A percentile compares a stretch with the other conserved stretches of the same genome.
Conservation (phyloP, 1,284 basidiomycete genomes). For the Tausonia pullulans region DNA sequence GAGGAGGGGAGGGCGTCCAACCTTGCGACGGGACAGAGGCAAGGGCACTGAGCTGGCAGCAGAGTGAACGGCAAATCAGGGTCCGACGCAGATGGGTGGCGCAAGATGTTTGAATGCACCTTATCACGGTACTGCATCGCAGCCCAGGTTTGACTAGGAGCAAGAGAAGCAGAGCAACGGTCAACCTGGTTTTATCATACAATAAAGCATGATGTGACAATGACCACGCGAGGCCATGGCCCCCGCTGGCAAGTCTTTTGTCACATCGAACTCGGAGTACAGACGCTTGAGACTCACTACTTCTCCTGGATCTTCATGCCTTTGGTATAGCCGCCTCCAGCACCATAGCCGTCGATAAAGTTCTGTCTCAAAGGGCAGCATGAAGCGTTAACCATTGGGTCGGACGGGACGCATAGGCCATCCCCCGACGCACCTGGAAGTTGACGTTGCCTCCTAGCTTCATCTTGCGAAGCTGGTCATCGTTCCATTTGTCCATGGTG, state of each 20-base stretch:
- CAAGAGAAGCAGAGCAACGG: too few relatives aligned
- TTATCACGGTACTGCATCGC: constrained; percentile 85
- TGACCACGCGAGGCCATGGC: too few relatives aligned
- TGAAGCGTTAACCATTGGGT: background rate
- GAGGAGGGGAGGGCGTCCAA: constrained; percentile 32
- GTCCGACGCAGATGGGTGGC: background rate
- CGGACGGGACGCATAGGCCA: background rate
- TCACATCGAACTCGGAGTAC: constrained; percentile 6
- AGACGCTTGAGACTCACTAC: constrained; percentile 36
- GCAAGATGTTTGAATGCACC: constrained; percentile 37
- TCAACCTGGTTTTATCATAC: too few relatives aligned
- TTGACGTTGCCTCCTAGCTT: constrained; percentile 76
- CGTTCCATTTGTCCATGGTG: constrained; percentile 93
- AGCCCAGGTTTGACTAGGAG: constrained; percentile 59
- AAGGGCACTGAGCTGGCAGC: background rate
- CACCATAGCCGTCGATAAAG: constrained; percentile 64
- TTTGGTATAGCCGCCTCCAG: constrained; percentile 62
- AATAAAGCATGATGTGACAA: too few relatives aligned
- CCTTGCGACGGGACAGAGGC: constrained; percentile 6
- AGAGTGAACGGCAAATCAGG: background rate
- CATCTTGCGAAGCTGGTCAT: constrained; percentile 81
- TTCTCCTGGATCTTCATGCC: constrained; percentile 61
- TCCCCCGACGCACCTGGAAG: constrained; percentile 40
- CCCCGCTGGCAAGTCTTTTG: too few relatives aligned
- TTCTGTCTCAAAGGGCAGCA: constrained; percentile 22